A percentile compares a stretch with the other conserved stretches of the same genome.
Evolutionary conservation across 2,329 filamentous ascomycete species (phyloP).

Genomic region (Alternaria incomplexa): DNA sequence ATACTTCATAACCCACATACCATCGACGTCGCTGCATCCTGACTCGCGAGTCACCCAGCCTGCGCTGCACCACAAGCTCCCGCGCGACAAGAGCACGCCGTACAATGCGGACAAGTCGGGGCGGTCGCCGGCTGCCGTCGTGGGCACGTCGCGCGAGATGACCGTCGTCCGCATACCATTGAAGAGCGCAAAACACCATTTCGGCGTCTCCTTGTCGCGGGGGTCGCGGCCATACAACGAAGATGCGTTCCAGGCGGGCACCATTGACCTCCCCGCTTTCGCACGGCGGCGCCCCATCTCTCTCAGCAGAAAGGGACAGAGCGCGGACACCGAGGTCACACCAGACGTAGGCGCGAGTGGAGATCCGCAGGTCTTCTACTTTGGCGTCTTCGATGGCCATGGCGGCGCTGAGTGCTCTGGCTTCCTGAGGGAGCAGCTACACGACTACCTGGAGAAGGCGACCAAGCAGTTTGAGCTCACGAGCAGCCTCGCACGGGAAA

Average conservation of each 20-base stretch:
- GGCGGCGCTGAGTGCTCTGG: slow-evolving; percentile 87
- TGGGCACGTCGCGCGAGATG: slow-evolving; percentile 66
- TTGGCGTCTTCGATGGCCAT: slow-evolving; percentile 95
- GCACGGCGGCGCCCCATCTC: slow-evolving; percentile 79
- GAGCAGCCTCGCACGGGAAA: slow-evolving; percentile 67
- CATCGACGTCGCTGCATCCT: slow-evolving; percentile 89
- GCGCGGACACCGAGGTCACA: slow-evolving; percentile 62
- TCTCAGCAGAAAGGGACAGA: slow-evolving; percentile 52
- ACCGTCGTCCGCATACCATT: slow-evolving; percentile 95
- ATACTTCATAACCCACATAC: slow-evolving; percentile 96
- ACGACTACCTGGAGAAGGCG: slow-evolving; percentile 86
- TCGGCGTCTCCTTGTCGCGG: slow-evolving; percentile 78
- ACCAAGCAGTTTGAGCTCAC: slow-evolving; percentile 76
- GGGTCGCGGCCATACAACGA: slow-evolving; percentile 91
- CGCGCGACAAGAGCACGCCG: slow-evolving; percentile 81
- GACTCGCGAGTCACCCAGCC: slow-evolving; percentile 68
- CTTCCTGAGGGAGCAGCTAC: slow-evolving; percentile 82
- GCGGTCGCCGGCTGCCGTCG: slow-evolving; percentile 45
- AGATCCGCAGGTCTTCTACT: slow-evolving; percentile 97
- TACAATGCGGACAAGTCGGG: slow-evolving; percentile 60
- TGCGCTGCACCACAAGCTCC: slow-evolving; percentile 82
- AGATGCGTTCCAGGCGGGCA: slow-evolving; percentile 91
- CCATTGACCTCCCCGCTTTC: slow-evolving; percentile 91
- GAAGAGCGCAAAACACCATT: slow-evolving; percentile 94
- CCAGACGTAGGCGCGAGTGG: slow-evolving; percentile 79